Evolutionary conservation across 441 rosid genomes (phyloP), one percentile per base, ranked within the genome.

Genomic region (Eruca vesicaria): DNA sequence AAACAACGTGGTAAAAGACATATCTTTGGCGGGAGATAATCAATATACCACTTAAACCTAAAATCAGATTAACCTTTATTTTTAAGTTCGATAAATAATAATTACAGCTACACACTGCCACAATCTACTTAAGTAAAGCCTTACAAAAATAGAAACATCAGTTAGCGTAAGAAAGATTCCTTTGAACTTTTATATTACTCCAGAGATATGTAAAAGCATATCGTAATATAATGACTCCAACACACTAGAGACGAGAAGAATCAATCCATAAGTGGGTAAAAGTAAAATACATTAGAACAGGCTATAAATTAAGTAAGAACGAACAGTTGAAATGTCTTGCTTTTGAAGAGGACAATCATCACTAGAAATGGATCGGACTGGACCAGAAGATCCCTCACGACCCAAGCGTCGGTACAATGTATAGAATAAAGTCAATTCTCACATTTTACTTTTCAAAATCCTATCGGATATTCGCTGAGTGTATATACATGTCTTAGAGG

Each of bases 231-330:
- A 56, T 76, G 64, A 59, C 20, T 71, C 80, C 80, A 77, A 77
- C 11, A 50, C 63, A 71, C 68, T 71, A 77, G 68, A 71, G 76
- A 71, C 76, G 76, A 71, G 23, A 59, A 66, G 76, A 77, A 77
- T 71, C 76, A 66, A 45, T 66, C 76, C 59, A 38, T 19, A 58
- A 71, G 7, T 66, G 41, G 68, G 12, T 29, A 71, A 66, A 23
- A 16, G 61, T 31, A 57, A n/a, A 14, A 31, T 19, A 71, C 71
- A 26, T 48, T 71, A 32, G 71, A 63, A 48, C 5, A 10, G 57
- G 28, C 20, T 28, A 35, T 18, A 36, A 50, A 33, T 71, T 9
- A 59, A 43, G 63, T 59, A 71, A 70, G 11, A 63, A 19, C 41
- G 70, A 62, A 62, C 68, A 68, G 23, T 60, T 67, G 4, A 57